Conservation (phyloP, 164 flowering plant species). For the Taxillus chinensis region DNA sequence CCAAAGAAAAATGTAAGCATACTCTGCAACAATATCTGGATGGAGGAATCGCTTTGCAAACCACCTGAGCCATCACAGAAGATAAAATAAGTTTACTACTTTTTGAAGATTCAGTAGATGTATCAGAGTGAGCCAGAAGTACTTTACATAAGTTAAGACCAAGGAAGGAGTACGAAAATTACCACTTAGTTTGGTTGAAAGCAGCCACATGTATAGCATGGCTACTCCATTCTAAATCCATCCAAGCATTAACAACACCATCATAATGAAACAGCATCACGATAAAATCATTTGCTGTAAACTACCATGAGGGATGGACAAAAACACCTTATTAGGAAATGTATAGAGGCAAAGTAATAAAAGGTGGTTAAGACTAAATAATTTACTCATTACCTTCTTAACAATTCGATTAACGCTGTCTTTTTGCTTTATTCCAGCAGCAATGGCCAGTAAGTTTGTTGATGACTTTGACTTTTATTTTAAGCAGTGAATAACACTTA, state of each 20-base stretch:
- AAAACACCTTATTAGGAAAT: not conserved
- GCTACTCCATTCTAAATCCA: not conserved
- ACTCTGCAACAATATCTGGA: constrained; percentile 1
- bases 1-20: constrained; percentile 1
- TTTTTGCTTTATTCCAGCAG: not conserved
- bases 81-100: not conserved
- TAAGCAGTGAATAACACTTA: not conserved
- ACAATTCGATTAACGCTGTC: not conserved
- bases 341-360: not conserved
- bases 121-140: not conserved
- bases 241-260: constrained; percentile 2
- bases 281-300: not conserved
- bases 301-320: not conserved
- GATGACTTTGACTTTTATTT: not conserved
- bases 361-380: not conserved
- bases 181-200: constrained; percentile 3
- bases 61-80: not conserved
- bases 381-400: not conserved
- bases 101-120: not conserved
- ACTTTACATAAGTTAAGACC: not conserved
- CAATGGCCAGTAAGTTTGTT: not conserved
- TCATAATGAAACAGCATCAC: constrained; percentile 7
- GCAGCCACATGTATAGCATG: constrained; percentile 3
- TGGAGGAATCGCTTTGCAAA: constrained; percentile 5
- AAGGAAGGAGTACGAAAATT: not conserved